These are phyloP conservation scores for Calocera cornea DNA, from an alignment of 768 basidiomycete species.

Conservation along the genomic window DNA sequence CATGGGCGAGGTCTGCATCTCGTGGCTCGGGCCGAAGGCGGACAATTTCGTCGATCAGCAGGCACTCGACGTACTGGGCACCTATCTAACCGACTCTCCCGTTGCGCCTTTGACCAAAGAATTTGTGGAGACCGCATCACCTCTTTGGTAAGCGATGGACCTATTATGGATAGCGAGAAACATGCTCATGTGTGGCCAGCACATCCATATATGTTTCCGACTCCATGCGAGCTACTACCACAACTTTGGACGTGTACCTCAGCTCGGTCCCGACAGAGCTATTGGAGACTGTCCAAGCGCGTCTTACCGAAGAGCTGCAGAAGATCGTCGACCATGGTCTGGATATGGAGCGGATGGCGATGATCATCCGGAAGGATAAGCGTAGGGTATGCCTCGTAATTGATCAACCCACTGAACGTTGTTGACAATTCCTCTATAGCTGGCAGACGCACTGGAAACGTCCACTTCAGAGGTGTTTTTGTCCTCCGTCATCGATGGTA, in stretches of 20 bases:
- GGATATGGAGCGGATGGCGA: conserved; percentile 80
- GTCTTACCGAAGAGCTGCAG: conserved; percentile 52
- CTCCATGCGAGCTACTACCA: conserved; percentile 54
- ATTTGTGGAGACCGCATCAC: conserved; percentile 80
- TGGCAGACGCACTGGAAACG: conserved; percentile 73
- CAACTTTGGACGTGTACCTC: conserved; percentile 63
- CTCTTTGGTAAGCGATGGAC: conserved; percentile 51
- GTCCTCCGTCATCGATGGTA: conserved; percentile 44
- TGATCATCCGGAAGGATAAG: conserved; percentile 77
- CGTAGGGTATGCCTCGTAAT: conserved; percentile 46
- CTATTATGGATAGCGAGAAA: conserved; percentile 8
- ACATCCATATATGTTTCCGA: conserved; percentile 78
- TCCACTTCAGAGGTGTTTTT: conserved; percentile 71
- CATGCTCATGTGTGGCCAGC: conserved; percentile 28
- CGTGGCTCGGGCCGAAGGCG: conserved; percentile 64
- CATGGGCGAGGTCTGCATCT: conserved; percentile 70
- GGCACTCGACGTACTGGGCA: conserved; percentile 76
- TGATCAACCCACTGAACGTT: neutral
- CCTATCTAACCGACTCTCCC: conserved; percentile 76
- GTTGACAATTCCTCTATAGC: conserved; percentile 27
- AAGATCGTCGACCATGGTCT: conserved; percentile 61
- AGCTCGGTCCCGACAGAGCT: conserved; percentile 73
- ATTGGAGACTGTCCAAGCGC: conserved; percentile 55
- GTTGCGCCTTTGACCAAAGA: conserved; percentile 59
- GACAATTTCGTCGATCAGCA: conserved; percentile 59